Conservation (phyloP, 2,329 filamentous ascomycete genomes). For the Talaromyces sp. region DNA sequence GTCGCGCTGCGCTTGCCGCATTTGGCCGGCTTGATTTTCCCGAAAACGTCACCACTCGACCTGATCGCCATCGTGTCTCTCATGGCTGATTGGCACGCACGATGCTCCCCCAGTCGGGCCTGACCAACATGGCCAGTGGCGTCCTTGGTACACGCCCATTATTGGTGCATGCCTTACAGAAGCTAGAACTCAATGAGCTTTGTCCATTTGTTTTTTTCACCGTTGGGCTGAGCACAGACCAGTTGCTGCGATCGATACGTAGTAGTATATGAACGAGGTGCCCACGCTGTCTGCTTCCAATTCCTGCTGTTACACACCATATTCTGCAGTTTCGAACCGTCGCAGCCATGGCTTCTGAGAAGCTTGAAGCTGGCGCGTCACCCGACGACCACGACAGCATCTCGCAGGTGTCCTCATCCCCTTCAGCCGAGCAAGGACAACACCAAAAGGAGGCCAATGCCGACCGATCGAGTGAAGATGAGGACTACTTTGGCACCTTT, state of each 20-base stretch:
- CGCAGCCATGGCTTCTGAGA: conserved; percentile 2
- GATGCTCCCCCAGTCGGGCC: background rate
- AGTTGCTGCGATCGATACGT: background rate
- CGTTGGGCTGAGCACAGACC: background rate
- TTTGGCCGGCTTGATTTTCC: background rate
- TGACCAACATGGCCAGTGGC: background rate
- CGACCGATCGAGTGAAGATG: conserved; percentile 2
- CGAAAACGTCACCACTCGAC: background rate
- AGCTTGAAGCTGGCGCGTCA: background rate
- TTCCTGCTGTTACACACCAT: background rate
- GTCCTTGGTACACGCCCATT: background rate
- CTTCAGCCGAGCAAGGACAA: background rate
- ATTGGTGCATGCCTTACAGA: background rate
- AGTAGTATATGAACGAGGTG: background rate
- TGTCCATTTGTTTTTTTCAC: background rate
- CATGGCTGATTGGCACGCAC: background rate
- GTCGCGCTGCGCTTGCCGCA: background rate
- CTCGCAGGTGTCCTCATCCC: background rate
- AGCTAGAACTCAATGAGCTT: background rate
- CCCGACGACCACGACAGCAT: background rate
- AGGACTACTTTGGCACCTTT: conserved; percentile 1
- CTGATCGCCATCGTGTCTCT: background rate
- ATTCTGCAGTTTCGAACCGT: background rate
- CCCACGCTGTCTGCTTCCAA: background rate
- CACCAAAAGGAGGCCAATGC: background rate